Evolutionary conservation across 352 stramenopile species (phyloP).

Genomic region (Pythium monospermum): DNA sequence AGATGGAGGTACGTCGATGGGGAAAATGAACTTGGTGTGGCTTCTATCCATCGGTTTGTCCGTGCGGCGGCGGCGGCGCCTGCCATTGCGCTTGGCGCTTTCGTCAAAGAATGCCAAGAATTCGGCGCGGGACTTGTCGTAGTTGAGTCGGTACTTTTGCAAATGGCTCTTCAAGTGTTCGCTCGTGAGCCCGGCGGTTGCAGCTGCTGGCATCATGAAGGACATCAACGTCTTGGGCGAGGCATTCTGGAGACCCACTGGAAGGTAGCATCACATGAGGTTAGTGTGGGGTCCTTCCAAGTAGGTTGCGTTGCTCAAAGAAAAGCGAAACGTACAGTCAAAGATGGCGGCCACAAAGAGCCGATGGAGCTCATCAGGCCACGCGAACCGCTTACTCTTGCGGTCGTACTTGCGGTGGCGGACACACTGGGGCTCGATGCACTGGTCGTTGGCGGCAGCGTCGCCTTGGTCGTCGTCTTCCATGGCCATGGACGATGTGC

Average conservation of each 20-base stretch:
- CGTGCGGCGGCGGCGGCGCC: slow-evolving; percentile 42
- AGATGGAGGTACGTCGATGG: slow-evolving; percentile 5
- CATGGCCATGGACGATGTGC: slow-evolving; percentile 14
- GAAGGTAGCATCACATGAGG: neutral
- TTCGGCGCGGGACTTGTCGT: slow-evolving; percentile 71
- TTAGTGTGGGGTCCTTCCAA: neutral
- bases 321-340: slow-evolving; percentile 39
- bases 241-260: slow-evolving; percentile 82
- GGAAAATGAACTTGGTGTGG: slow-evolving; percentile 21
- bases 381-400: slow-evolving; percentile 86
- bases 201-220: slow-evolving; percentile 61
- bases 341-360: slow-evolving; percentile 87
- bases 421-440: too few relatives aligned
- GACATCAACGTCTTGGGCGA: slow-evolving; percentile 70
- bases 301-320: too few relatives aligned
- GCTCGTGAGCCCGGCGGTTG: slow-evolving; percentile 58
- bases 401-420: slow-evolving; percentile 85
- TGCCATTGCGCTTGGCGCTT: slow-evolving; percentile 59
- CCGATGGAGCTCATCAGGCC: slow-evolving; percentile 83
- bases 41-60: too few relatives aligned
- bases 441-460: too few relatives aligned
- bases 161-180: slow-evolving; percentile 85
- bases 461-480: slow-evolving; percentile 12
- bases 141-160: slow-evolving; percentile 87
- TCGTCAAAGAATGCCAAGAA: slow-evolving; percentile 84